Evolutionary conservation across 345 rosid species (phyloP), one percentile per base, ranked within the genome.

Genomic region (Cardamine chenopodiifolia): DNA sequence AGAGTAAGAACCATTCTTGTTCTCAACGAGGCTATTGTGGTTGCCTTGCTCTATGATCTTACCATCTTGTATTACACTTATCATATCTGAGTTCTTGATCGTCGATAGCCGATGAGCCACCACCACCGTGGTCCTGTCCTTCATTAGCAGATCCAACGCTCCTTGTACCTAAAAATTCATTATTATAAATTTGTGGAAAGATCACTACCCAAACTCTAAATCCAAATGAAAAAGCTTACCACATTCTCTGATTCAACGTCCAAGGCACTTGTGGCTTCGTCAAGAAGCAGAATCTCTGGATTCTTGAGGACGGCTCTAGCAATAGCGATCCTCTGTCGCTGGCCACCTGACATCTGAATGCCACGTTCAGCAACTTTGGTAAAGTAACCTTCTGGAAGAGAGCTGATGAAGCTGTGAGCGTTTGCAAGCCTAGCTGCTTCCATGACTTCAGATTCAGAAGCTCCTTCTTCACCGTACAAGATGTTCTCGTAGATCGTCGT

Each of bases 221-320:
- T 15, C 1, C 13, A 6, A 65, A n/a, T 20, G 17, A 12, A 60
- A 48, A n/a, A n/a, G n/a, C 61, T 66, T 68, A 75, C 99, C 7
- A 89, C 78, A 2, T 82, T 86, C 82, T 95, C 98, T 2, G 97
- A 89, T 77, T 90, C 99, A 34, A 86, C 80, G 0, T 92, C 98
- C 11, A 95, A 82, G 40, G 98, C 98, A 44, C 97, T 92, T 1
- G 98, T 95, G 31, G 98, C 98, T 83, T 95, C 98, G 47, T 95
- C 99, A 42, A 95, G 77, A 4, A 95, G 87, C 68, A 95, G 59
- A 62, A 95, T 89, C 81, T 82, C 88, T 1, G 98, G 99, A 74
- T 90, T 95, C 86, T 87, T 95, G 23, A 92, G 85, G 68, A 95
- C 86, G 4, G 96, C 98, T 73, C 97, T 85, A 11, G 99, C 97